Percentiles rank a stretch among this genome's conserved stretches.
phyloP scores from a whole-genome alignment of 1,284 basidiomycete genomes.

The Xerocomus minutiporus region DNA sequence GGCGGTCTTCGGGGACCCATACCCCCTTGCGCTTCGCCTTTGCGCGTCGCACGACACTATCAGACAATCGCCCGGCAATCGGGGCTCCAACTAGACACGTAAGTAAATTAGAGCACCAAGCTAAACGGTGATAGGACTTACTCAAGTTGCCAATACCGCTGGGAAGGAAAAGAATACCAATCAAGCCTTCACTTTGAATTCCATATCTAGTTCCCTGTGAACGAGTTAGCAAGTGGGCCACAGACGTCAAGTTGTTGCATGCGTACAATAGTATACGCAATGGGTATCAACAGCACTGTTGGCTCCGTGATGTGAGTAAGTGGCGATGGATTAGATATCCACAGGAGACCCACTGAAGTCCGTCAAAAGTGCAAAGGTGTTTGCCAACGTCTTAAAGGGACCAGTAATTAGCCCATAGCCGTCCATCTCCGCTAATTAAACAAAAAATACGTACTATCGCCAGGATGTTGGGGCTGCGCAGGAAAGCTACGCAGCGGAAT shows the following conservation, averaged over 20 bases:
- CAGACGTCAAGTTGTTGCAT: neutral
- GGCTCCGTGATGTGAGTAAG: neutral
- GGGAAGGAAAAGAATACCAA: conserved; percentile 59
- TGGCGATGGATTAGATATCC: neutral
- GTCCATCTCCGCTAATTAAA: neutral
- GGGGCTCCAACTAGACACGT: conserved; percentile 45
- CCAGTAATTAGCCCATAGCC: neutral
- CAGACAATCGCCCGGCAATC: conserved; percentile 50
- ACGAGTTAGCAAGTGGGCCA: conserved; percentile 1
- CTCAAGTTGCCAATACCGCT: conserved; percentile 58
- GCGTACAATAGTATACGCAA: conserved; percentile 33
- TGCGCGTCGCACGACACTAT: conserved; percentile 43
- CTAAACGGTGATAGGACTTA: conserved; percentile 23
- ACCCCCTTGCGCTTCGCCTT: conserved; percentile 45
- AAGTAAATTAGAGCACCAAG: neutral
- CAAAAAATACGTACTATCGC: conserved; percentile 42
- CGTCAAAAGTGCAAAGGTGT: conserved; percentile 37
- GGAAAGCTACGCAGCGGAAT: conserved; percentile 45
- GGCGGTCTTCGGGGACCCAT: conserved; percentile 59
- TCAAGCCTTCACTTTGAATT: conserved; percentile 53
- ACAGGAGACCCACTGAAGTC: conserved; percentile 39
- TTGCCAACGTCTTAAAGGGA: conserved; percentile 38
- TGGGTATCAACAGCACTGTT: conserved; percentile 36
- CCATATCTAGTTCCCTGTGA: conserved; percentile 51
- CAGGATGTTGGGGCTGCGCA: conserved; percentile 57